Percentiles rank a stretch among this genome's conserved stretches.
phyloP scores from a whole-genome alignment of 768 basidiomycete species.

The Clavulina sp. region DNA sequence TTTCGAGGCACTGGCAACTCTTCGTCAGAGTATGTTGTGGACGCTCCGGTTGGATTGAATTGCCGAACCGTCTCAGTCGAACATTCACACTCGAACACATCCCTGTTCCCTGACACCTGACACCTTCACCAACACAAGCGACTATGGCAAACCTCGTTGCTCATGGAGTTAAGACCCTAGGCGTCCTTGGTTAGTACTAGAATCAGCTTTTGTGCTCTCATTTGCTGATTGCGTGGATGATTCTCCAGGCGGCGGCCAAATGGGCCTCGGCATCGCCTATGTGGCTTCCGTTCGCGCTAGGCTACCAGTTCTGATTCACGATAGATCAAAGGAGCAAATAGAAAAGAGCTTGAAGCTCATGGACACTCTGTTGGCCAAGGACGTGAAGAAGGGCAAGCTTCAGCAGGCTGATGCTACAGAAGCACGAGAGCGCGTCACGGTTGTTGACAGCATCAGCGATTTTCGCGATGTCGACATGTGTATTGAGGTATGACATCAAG shows the following conservation, averaged over 20 bases:
- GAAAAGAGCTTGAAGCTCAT: constrained; percentile 52
- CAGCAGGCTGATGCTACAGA: constrained; percentile 52
- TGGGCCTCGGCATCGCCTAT: constrained; percentile 79
- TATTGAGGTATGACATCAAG: constrained; percentile 41
- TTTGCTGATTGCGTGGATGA: neutral
- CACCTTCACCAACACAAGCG: too few species aligned
- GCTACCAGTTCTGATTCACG: constrained; percentile 72
- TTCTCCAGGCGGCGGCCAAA: constrained; percentile 40
- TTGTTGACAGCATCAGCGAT: constrained; percentile 33
- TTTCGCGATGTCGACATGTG: constrained; percentile 78
- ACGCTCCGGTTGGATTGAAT: too few species aligned
- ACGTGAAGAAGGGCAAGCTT: constrained; percentile 68
- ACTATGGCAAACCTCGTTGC: too few species aligned
- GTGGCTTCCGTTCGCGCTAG: constrained; percentile 74
- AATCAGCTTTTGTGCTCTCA: neutral
- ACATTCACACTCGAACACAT: too few species aligned
- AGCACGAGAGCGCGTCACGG: constrained; percentile 44
- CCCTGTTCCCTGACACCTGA: too few species aligned
- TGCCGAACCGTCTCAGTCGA: too few species aligned
- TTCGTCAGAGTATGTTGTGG: too few species aligned
- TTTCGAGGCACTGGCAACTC: too few species aligned
- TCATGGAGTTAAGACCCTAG: constrained; percentile 59
- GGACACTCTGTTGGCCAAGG: constrained; percentile 75
- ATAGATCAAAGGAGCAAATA: constrained; percentile 59
- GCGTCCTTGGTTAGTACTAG: constrained; percentile 31